Percentiles rank a stretch among this genome's conserved stretches.
Conservation (phyloP, 768 basidiomycete genomes). For the Boletus rubescentipes region DNA sequence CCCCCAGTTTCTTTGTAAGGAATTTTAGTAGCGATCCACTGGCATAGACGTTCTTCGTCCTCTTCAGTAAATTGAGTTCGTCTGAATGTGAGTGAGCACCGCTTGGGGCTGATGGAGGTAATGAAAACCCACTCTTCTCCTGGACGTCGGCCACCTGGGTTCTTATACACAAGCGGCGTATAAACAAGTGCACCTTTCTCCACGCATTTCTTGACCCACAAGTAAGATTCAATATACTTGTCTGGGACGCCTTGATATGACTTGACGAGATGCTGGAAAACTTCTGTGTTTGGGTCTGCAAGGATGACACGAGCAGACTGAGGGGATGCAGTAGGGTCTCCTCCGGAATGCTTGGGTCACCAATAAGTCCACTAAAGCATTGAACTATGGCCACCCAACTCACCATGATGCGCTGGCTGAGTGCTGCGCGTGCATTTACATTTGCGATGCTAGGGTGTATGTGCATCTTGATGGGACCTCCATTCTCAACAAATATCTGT, state of each 20-base stretch:
- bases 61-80: conserved; percentile 76
- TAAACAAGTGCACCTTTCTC: conserved; percentile 64
- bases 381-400: conserved; percentile 12
- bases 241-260: conserved; percentile 65
- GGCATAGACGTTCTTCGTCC: conserved; percentile 71
- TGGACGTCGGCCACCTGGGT: conserved; percentile 76
- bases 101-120: not conserved
- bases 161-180: conserved; percentile 79
- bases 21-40: conserved; percentile 81
- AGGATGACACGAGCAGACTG: conserved; percentile 74
- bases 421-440: conserved; percentile 63
- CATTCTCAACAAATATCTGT: conserved; percentile 73
- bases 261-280: conserved; percentile 72
- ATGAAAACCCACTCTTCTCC: conserved; percentile 67
- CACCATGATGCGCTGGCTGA: conserved; percentile 73
- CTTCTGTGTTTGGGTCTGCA: conserved; percentile 76
- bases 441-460: conserved; percentile 82
- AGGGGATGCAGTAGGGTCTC: conserved; percentile 69
- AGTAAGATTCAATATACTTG: conserved; percentile 77
- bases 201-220: conserved; percentile 84
- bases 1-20: conserved; percentile 83
- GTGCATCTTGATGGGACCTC: conserved; percentile 68
- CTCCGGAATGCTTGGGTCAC: conserved; percentile 69
- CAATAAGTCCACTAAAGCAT: not conserved
- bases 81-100: conserved; percentile 36